Conservation (phyloP, 305 asterid species). For the Rubia tinctorum region DNA sequence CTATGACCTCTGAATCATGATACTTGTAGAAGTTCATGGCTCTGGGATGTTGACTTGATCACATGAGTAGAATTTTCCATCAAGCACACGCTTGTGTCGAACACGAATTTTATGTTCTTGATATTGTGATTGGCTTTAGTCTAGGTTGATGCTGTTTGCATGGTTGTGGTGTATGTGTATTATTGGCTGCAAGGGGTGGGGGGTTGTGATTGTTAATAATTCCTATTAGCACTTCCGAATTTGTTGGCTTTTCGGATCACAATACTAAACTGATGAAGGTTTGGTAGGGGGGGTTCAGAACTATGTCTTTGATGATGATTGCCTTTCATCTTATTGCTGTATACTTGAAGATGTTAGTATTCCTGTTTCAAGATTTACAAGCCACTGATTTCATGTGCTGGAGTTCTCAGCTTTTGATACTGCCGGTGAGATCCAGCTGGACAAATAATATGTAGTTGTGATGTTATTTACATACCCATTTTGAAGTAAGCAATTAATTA, state of each 20-base stretch:
- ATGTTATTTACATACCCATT: background rate
- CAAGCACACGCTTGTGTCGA: background rate
- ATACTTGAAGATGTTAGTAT: background rate
- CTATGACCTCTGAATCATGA: background rate
- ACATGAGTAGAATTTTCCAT: background rate
- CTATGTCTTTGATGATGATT: too few relatives aligned
- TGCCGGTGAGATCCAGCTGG: background rate
- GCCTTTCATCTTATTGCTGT: too few relatives aligned
- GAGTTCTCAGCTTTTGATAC: background rate
- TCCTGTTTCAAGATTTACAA: background rate
- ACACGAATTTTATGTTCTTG: background rate
- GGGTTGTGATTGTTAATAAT: too few relatives aligned
- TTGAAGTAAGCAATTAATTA: background rate
- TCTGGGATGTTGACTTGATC: background rate
- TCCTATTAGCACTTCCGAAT: too few relatives aligned
- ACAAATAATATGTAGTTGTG: background rate
- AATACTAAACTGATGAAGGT: too few relatives aligned
- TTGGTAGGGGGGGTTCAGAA: too few relatives aligned
- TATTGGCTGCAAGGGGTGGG: background rate
- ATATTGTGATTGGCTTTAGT: background rate
- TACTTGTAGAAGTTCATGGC: background rate
- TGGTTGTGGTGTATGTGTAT: background rate
- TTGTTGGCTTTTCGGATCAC: background rate
- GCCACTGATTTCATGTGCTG: background rate
- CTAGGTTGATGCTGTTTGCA: background rate